Evolutionary conservation across 2,329 filamentous ascomycete species (phyloP), one percentile per base, ranked within the genome.

Genomic region (Colletotrichum cereale): DNA sequence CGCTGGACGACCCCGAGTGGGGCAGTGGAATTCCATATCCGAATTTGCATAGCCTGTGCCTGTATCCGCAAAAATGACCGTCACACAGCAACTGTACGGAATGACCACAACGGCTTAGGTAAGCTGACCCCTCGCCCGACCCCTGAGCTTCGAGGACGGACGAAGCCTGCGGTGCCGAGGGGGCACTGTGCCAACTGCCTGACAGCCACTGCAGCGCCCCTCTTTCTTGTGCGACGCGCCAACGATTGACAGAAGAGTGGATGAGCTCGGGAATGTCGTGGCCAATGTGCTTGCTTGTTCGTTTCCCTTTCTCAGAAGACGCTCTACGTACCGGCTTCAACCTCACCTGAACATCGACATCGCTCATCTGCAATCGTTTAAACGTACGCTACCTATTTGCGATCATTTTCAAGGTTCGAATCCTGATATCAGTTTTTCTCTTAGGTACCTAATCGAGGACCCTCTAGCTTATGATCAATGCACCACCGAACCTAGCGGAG

Each of bases 21-120:
- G 65, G 57, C 64, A 18, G 21, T 42, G 58, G 66, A 72, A 69
- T 60, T 55, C 40, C 68, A 68, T 60, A 5, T 60, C n/a, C 24
- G 44, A 44, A 57, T 58, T 68, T 58, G 52, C 58, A 64, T 71
- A n/a, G 57, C 26, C 34, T 36, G 31, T 31, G 44, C n/a, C 21
- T 47, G 44, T 12, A n/a, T n/a, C n/a, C n/a, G n/a, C n/a, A 11
- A 40, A 70, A 69, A 60, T 60, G 62, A 53, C 55, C 61, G 50
- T 44, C 36, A 40, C 48, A n/a, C n/a, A n/a, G n/a, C n/a, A n/a
- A n/a, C n/a, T n/a, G 63, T 29, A 29, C 2, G 4, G n/a, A 50
- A 29, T 12, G 26, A 5, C 21, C 31, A 14, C 2, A 24, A 5
- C 21, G 60, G 60, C 60, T 65, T 40, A 53, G 38, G 36, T 60